Conservation (phyloP, 768 basidiomycete species). For the Rhizopogon sp. region DNA sequence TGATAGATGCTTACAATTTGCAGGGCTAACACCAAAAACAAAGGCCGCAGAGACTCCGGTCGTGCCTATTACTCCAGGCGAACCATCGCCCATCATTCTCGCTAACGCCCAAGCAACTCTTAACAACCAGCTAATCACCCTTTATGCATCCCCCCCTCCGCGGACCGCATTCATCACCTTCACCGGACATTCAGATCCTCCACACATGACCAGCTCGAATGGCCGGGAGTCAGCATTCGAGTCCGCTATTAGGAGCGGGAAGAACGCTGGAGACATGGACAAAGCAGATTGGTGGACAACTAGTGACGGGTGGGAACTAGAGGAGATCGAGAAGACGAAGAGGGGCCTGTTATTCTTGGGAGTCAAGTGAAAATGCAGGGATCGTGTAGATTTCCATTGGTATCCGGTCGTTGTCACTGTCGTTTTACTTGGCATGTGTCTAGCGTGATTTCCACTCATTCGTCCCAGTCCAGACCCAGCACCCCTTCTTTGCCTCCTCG, state of each 20-base stretch:
- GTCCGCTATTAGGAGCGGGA: constrained; percentile 48
- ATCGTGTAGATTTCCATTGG: neutral
- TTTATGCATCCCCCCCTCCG: constrained; percentile 69
- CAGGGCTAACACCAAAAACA: constrained; percentile 62
- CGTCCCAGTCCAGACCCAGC: constrained; percentile 67
- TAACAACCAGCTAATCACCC: constrained; percentile 51
- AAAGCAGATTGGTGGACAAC: constrained; percentile 67
- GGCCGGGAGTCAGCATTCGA: constrained; percentile 74
- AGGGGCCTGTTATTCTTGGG: constrained; percentile 82
- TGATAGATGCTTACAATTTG: neutral
- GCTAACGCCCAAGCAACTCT: constrained; percentile 41
- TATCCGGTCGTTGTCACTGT: neutral
- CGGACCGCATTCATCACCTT: constrained; percentile 82
- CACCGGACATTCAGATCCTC: constrained; percentile 86
- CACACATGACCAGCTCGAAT: constrained; percentile 69
- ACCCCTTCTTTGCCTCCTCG: constrained; percentile 45
- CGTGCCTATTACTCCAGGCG: constrained; percentile 18
- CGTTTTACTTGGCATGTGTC: neutral
- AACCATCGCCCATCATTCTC: constrained; percentile 32
- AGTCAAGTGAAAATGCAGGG: constrained; percentile 30
- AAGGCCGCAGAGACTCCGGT: constrained; percentile 29
- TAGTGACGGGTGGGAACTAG: constrained; percentile 71
- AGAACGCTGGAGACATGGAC: constrained; percentile 50
- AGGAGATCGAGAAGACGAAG: constrained; percentile 76
- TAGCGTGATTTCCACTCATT: constrained; percentile 6